Evolutionary conservation across 768 basidiomycete species (phyloP).

Genomic region (Tulasnella calospora): DNA sequence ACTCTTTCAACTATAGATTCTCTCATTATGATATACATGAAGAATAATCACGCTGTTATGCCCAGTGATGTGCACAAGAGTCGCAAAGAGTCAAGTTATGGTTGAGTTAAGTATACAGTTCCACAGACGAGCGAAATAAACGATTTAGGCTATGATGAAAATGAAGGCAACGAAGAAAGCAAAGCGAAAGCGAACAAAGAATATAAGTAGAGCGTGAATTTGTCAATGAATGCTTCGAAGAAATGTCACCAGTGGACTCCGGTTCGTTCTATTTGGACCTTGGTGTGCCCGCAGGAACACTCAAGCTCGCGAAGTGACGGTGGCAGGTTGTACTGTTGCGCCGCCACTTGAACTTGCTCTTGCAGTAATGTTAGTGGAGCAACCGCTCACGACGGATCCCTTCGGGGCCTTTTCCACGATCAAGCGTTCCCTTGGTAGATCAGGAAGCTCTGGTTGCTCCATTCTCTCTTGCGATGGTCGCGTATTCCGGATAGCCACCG

Average conservation of each 20-base stretch:
- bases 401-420: slow-evolving; percentile 3
- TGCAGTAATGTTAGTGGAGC: not conserved
- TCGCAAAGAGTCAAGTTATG: too few relatives aligned
- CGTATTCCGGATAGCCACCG: slow-evolving; percentile 6
- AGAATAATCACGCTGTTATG: not conserved
- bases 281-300: not conserved
- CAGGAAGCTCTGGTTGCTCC: not conserved
- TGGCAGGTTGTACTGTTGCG: not conserved
- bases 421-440: not conserved
- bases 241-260: not conserved
- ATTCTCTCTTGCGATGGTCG: slow-evolving; percentile 18
- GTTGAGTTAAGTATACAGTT: not conserved
- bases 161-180: not conserved
- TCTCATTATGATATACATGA: not conserved
- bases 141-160: not conserved
- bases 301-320: not conserved
- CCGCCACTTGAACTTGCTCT: not conserved
- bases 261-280: not conserved
- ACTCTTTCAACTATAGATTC: not conserved
- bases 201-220: not conserved
- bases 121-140: not conserved
- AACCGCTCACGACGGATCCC: not conserved
- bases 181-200: not conserved
- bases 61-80: not conserved
- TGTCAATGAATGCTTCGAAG: not conserved